A percentile compares a stretch with the other conserved stretches of the same genome.
These are phyloP conservation scores for Bondarzewia mesenterica DNA, from an alignment of 1,284 basidiomycete genomes.

Conservation along the genomic window DNA sequence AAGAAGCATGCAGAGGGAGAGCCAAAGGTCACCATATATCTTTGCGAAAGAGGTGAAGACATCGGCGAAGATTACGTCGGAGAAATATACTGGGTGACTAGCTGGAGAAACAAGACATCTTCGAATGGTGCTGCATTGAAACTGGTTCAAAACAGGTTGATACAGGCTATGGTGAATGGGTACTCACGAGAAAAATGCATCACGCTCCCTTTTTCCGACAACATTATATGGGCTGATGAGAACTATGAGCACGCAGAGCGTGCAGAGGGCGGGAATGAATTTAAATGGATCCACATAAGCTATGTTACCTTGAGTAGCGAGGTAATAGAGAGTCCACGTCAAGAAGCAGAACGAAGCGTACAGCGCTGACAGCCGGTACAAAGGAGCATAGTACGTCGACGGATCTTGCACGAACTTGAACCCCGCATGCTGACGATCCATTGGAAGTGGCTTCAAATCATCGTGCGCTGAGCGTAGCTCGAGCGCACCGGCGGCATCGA, in stretches of 20 bases:
- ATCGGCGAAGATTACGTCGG: constrained; percentile 92
- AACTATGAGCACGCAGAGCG: constrained; percentile 46
- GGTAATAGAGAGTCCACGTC: constrained; percentile 63
- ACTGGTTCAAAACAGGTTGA: background rate
- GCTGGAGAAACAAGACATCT: constrained; percentile 68
- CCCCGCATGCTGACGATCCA: constrained; percentile 18
- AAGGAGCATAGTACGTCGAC: constrained; percentile 41
- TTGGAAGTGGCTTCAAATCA: constrained; percentile 20
- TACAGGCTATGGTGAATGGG: constrained; percentile 1
- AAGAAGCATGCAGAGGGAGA: constrained; percentile 75
- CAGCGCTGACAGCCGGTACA: constrained; percentile 60
- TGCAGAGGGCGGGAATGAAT: constrained; percentile 64
- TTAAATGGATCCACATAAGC: constrained; percentile 65
- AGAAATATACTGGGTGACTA: constrained; percentile 69
- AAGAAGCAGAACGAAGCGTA: constrained; percentile 53
- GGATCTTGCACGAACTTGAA: constrained; percentile 27
- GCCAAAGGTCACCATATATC: constrained; percentile 91
- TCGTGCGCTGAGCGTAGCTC: constrained; percentile 37
- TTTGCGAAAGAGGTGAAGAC: constrained; percentile 95
- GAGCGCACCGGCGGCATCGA: constrained; percentile 68
- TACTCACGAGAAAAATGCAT: constrained; percentile 67
- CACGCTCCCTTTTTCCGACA: constrained; percentile 60
- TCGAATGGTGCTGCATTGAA: constrained; percentile 44
- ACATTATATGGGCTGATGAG: constrained; percentile 63
- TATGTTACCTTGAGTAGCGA: constrained; percentile 47